Conservation (phyloP, 2,329 filamentous ascomycete species). For the Alternaria novae-zelandiae region DNA sequence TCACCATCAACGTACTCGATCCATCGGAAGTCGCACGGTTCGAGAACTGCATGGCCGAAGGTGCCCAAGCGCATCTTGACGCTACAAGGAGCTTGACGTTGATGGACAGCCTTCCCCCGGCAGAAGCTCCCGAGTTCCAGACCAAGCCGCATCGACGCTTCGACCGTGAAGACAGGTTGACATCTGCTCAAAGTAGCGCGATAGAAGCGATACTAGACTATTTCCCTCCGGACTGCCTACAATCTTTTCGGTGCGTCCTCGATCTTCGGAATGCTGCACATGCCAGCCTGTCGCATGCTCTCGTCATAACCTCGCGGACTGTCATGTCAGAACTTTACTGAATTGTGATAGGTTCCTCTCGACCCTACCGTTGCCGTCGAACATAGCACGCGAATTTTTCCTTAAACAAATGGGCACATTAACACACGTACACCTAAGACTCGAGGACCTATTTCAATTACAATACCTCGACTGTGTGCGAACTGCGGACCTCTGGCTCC, state of each 20-base stretch:
- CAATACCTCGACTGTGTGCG: background rate
- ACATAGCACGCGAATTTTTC: background rate
- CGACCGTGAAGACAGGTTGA: background rate
- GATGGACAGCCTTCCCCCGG: background rate
- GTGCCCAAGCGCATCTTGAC: background rate
- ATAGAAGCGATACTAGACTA: background rate
- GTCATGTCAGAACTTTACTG: background rate
- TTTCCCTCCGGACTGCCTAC: background rate
- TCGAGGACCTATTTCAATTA: background rate
- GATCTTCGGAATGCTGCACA: background rate
- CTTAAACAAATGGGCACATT: background rate
- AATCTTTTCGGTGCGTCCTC: background rate
- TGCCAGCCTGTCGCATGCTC: background rate
- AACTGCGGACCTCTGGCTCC: background rate
- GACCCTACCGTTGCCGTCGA: background rate
- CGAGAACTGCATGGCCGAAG: background rate
- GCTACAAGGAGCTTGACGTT: background rate
- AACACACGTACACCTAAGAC: background rate
- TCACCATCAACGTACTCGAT: background rate
- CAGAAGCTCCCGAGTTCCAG: background rate
- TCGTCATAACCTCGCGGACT: background rate
- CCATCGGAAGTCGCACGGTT: background rate
- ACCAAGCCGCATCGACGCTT: background rate
- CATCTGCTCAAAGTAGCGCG: background rate
- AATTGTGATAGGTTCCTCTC: background rate